phyloP scores from a whole-genome alignment of 2,329 filamentous ascomycete species.

The Clonostachys sp. region DNA sequence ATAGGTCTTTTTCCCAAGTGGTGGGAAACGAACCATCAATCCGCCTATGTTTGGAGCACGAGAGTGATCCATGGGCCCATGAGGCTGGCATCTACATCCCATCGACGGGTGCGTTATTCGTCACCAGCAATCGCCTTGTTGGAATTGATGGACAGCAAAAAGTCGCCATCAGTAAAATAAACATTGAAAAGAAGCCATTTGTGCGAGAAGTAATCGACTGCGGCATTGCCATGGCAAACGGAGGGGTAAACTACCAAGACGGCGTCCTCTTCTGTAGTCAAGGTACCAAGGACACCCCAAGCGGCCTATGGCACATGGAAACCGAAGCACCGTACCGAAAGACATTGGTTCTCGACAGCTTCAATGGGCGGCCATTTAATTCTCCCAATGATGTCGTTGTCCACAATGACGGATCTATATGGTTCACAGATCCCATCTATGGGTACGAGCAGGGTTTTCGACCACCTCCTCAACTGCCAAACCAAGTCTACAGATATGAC shows the following conservation, averaged over 20 bases:
- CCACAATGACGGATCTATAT: slow-evolving; percentile 33
- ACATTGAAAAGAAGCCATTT: too few species aligned
- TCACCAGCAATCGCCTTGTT: too few species aligned
- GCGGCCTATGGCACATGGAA: slow-evolving; percentile 25
- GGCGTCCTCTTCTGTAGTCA: slow-evolving; percentile 35
- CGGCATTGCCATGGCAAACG: slow-evolving; percentile 33
- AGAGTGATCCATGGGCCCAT: too few species aligned
- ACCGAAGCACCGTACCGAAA: slow-evolving; percentile 19
- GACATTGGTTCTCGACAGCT: slow-evolving; percentile 25
- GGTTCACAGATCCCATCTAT: slow-evolving; percentile 46
- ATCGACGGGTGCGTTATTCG: too few species aligned
- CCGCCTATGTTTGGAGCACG: too few species aligned
- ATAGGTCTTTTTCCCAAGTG: too few species aligned
- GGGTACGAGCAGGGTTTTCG: slow-evolving; percentile 41
- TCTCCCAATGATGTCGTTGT: slow-evolving; percentile 43
- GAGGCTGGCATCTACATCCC: too few species aligned
- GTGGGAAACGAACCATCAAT: too few species aligned
- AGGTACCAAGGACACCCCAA: slow-evolving; percentile 14
- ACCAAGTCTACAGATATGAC: slow-evolving; percentile 42
- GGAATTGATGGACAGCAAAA: too few species aligned
- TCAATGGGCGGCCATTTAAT: slow-evolving; percentile 39
- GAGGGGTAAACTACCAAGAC: slow-evolving; percentile 38
- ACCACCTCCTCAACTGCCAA: slow-evolving; percentile 33
- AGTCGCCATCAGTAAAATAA: too few species aligned
- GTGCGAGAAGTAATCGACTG: too few species aligned